Conservation (phyloP, 805 yeast genomes). For the Lachancea fermentati region DNA sequence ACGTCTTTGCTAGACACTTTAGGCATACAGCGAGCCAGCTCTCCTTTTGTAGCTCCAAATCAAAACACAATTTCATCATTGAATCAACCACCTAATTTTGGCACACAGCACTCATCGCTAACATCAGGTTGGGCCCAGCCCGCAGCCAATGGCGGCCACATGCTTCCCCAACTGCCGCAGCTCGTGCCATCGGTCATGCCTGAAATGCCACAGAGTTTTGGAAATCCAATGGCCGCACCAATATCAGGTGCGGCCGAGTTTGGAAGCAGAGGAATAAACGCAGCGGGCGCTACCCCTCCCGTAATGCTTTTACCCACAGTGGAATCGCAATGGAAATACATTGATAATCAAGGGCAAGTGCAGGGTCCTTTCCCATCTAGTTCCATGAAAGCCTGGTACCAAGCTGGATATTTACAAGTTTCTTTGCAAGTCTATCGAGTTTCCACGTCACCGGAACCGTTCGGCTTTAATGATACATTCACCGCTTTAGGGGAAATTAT, state of each 20-base stretch:
- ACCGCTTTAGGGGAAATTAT: conserved; percentile 24
- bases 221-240: conserved; percentile 2
- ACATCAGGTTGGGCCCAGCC: conserved; percentile 5
- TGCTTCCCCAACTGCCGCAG: background rate
- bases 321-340: conserved; percentile 63
- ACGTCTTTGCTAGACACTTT: conserved; percentile 24
- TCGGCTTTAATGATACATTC: conserved; percentile 23
- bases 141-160: background rate
- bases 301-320: conserved; percentile 27
- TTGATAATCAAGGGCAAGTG: conserved; percentile 61
- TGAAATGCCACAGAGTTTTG: background rate
- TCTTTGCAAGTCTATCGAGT: conserved; percentile 53
- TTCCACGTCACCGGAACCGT: conserved; percentile 23
- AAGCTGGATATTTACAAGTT: conserved; percentile 53
- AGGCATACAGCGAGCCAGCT: conserved; percentile 22
- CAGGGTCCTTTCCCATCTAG: conserved; percentile 84
- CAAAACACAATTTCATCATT: background rate
- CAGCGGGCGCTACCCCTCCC: background rate
- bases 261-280: background rate
- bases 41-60: conserved; percentile 15
- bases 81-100: conserved; percentile 3
- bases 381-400: conserved; percentile 77
- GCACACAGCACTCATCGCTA: conserved; percentile 14
- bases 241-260: background rate
- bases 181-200: background rate